A percentile compares a stretch with the other conserved stretches of the same genome.
phyloP scores from a whole-genome alignment of 108 stramenopile genomes.

The Cyclotella baltica region DNA sequence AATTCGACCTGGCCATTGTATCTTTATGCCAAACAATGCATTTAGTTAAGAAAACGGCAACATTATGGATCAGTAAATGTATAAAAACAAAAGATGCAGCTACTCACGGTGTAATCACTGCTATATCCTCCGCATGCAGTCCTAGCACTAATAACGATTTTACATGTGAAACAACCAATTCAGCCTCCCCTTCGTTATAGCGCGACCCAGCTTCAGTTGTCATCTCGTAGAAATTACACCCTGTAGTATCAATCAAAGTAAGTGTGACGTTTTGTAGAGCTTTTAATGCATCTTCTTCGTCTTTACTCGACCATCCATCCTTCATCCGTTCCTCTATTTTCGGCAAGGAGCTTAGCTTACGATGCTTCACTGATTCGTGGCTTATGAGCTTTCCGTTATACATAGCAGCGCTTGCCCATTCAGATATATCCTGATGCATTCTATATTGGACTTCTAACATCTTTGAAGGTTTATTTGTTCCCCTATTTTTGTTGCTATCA shows the following conservation, averaged over 20 bases:
- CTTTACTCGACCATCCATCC: constrained; percentile 10
- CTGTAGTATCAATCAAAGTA: constrained; percentile 94
- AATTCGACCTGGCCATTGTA: constrained; percentile 98
- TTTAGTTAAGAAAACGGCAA: not conserved
- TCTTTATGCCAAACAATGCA: not conserved
- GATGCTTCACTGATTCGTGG: constrained; percentile 64
- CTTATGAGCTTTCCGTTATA: constrained; percentile 78
- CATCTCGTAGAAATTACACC: constrained; percentile 90
- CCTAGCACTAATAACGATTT: constrained; percentile 72
- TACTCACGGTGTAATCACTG: constrained; percentile 91
- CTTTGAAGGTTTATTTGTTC: constrained; percentile 52
- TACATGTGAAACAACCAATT: constrained; percentile 80
- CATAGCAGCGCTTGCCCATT: constrained; percentile 94
- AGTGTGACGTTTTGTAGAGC: constrained; percentile 57
- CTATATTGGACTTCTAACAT: constrained; percentile 97
- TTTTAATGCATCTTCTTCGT: constrained; percentile 24
- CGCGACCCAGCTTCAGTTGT: constrained; percentile 77
- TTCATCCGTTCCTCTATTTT: constrained; percentile 24
- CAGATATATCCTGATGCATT: constrained; percentile 92
- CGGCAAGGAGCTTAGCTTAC: constrained; percentile 61
- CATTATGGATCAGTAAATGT: not conserved
- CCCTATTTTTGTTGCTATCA: constrained; percentile 29
- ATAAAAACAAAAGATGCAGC: not conserved
- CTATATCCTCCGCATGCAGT: constrained; percentile 81
- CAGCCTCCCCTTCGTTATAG: constrained; percentile 87